Base-by-base conservation (phyloP, 805 yeast species). In the Zygoascus bituminiphila region DNA sequence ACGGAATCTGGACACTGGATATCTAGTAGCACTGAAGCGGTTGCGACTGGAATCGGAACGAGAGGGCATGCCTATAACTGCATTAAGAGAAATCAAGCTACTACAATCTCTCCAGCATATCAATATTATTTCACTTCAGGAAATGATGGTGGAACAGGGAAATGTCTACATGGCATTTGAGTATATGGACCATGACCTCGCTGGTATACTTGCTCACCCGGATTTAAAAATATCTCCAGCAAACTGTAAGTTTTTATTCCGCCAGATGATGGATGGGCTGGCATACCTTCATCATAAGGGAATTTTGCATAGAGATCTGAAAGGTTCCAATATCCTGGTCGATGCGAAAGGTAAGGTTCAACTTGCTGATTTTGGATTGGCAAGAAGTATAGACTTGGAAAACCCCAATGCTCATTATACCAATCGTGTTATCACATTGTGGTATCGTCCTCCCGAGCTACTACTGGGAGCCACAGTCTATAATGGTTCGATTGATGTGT, bases 361-460 rank as follows among this genome's bases (percentile, higher is more conserved):
- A 62, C 78, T 93, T 45, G 98, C 96, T 0, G 99, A 93, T 67
- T 93, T 93, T 63, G 98, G 99, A 0, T 71, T 93, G 23, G 97
- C 98, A 1, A 83, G 74, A 36, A 52, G 59, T 31, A 54, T 62
- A 24, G 63, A 66, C 47, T 46, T 58, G 33, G 50, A 52, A 14
- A 60, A 57, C 50, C 58, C 62, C 43, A 71, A 76, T 19, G 84
- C 86, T 2, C 93, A 88, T 57, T 91, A 91, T 65, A 91, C 98
- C 1, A 93, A 93, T 63, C 70, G 98, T 48, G 98, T 93, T 37
- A 93, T 93, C 47, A 93, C 98, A 0, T 70, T 93, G 35, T 93
- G 98, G 98, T 91, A 93, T 64, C 76, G 98, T 51, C 98, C 98
- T 1, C 98, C 98, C 0, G 98, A 91, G 64, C 73, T 93, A 26